Conservation (phyloP, 2,329 filamentous ascomycete species). For the Colletotrichum higginsianum region DNA sequence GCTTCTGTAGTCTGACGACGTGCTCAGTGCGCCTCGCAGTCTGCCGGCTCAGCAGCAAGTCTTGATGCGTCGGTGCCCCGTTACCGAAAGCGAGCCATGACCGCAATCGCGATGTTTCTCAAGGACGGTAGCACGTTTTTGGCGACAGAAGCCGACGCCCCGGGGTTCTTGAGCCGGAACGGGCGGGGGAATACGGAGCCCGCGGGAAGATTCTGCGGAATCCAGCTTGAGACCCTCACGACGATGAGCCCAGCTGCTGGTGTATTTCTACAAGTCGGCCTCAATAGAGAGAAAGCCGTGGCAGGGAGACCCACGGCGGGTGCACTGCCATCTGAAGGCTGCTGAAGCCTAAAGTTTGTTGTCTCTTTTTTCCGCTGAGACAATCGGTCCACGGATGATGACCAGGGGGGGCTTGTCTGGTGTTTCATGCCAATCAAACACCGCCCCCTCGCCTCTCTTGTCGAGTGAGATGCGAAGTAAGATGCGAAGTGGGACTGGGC, state of each 20-base stretch:
- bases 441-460: background rate
- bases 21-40: background rate
- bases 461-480: background rate
- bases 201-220: background rate
- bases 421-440: constrained; percentile 17
- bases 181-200: background rate
- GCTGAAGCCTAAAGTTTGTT: background rate
- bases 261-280: background rate
- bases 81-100: too few species aligned
- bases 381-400: background rate
- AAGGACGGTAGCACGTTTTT: too few species aligned
- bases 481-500: background rate
- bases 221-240: too few species aligned
- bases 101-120: too few species aligned
- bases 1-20: background rate
- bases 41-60: too few species aligned
- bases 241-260: background rate
- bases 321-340: constrained; percentile 1
- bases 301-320: background rate
- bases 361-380: constrained; percentile 2
- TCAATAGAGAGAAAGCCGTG: too few species aligned
- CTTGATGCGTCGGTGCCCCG: too few species aligned
- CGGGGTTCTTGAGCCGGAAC: background rate
- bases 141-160: too few species aligned
- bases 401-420: background rate